Base-by-base conservation (phyloP, 1,284 basidiomycete species). In the Vanrija sp. region DNA sequence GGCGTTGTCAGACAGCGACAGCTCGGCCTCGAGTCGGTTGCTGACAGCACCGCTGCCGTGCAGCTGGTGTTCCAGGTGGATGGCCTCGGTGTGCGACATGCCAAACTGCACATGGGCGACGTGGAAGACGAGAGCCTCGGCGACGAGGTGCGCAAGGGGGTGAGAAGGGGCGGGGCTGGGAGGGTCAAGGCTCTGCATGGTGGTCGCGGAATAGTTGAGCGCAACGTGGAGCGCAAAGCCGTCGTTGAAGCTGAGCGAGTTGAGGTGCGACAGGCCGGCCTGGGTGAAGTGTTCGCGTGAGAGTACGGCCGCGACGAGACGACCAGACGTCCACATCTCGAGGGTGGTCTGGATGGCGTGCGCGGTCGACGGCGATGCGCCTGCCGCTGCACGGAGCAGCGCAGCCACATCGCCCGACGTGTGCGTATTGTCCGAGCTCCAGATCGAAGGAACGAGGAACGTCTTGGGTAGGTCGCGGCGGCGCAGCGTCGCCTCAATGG, bases 101-200 rank as follows among this genome's bases (percentile, higher is more conserved):
- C 51, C 22, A 48, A 59, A 51, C 45, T 59, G 57, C 35, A 56
- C 53, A 45, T 52, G 39, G 7, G 42, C 27, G 9, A 41, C 19
- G 20, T 41, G 37, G 25, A 22, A 50, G 24, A 46, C 16, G 20
- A 51, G 23, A 3, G 36, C 45, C 14, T 53, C 43, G 20, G 47
- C 46, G 14, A 53, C 35, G 8, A 53, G 22, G 22, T 47, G 22
- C 14, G 51, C 24, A 5, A 53, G 51, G 15, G 31, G 22, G 22
- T 47, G 22, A 14, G 51, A 24, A 5, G 48, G 51, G 15, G 31
- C 31, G 15, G 31, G 31, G 31, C 8, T 31, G 9, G 31, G n/a
- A n/a, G n/a, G 31, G 31, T 31, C 31, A 9, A 31, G 41, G 47
- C 16, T 22, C 8, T 12, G 20, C 23, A 41, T 36, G n/a, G 42